Percentiles rank a stretch among this genome's conserved stretches.
phyloP scores from a whole-genome alignment of 202 grass and related monocot species.

The Schoenoplectus triqueter region DNA sequence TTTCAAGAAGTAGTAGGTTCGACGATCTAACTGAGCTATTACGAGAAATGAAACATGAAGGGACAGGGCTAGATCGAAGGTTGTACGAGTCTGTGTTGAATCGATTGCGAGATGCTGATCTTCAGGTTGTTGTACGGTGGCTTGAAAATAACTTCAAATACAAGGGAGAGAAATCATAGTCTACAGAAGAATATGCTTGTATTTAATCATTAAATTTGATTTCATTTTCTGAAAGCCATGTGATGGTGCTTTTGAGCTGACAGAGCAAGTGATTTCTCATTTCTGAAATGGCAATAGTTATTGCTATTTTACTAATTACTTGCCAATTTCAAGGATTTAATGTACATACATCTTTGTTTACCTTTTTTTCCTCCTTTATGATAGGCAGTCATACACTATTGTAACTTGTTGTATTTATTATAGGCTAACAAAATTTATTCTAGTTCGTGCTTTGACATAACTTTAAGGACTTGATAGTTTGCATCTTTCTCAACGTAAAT shows the following conservation, averaged over 20 bases:
- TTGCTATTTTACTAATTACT: constrained; percentile 1
- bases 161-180: constrained; percentile 63
- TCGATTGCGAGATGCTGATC: constrained; percentile 66
- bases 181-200: background rate
- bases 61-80: constrained; percentile 60
- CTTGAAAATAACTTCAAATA: constrained; percentile 66
- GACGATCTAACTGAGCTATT: constrained; percentile 79
- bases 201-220: constrained; percentile 12
- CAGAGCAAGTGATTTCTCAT: background rate
- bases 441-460: background rate
- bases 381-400: constrained; percentile 19
- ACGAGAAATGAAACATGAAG: constrained; percentile 56
- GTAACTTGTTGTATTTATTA: constrained; percentile 29
- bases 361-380: background rate
- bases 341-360: constrained; percentile 15
- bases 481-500: background rate
- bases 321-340: constrained; percentile 9
- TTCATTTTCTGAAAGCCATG: constrained; percentile 9
- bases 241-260: background rate
- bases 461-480: background rate
- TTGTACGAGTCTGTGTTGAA: constrained; percentile 63
- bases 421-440: constrained; percentile 32
- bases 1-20: constrained; percentile 62
- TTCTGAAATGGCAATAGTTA: background rate
- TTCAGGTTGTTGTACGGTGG: constrained; percentile 73